phyloP scores from a whole-genome alignment of 1,284 basidiomycete genomes.

The Chalciporus sp. region DNA sequence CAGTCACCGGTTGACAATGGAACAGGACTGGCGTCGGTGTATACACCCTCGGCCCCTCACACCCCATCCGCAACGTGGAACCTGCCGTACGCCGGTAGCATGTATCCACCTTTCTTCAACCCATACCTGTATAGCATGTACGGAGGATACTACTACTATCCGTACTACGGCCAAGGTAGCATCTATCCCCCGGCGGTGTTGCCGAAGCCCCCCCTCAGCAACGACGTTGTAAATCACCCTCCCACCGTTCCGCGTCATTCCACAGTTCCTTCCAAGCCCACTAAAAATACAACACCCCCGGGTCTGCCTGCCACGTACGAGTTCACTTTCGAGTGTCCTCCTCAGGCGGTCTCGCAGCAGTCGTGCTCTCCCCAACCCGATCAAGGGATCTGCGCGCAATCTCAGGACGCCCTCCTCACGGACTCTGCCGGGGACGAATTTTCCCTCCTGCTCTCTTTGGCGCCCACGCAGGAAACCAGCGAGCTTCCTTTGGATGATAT shows the following conservation, averaged over 20 bases:
- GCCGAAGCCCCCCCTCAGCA: not conserved
- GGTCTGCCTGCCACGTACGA: not conserved
- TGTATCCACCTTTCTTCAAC: not conserved
- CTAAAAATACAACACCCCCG: not conserved
- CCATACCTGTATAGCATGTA: not conserved
- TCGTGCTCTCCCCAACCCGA: not conserved
- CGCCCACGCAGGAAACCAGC: not conserved
- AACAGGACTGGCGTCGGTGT: not conserved
- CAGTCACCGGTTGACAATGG: not conserved
- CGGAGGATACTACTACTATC: not conserved
- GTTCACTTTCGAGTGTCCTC: not conserved
- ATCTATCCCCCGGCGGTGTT: not conserved
- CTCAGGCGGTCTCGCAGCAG: not conserved
- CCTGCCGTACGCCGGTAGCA: not conserved
- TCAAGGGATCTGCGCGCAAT: not conserved
- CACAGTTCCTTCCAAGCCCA: not conserved
- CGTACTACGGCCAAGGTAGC: not conserved
- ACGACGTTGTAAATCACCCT: not conserved
- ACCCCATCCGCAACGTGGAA: not conserved
- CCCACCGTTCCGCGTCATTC: not conserved
- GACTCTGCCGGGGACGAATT: not conserved
- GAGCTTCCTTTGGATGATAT: not conserved
- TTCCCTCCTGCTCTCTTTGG: not conserved
- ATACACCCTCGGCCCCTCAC: not conserved
- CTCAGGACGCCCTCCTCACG: not conserved